Evolutionary conservation across 2,329 filamentous ascomycete species (phyloP).

Genomic region (Cadophora luteo-olivacea): DNA sequence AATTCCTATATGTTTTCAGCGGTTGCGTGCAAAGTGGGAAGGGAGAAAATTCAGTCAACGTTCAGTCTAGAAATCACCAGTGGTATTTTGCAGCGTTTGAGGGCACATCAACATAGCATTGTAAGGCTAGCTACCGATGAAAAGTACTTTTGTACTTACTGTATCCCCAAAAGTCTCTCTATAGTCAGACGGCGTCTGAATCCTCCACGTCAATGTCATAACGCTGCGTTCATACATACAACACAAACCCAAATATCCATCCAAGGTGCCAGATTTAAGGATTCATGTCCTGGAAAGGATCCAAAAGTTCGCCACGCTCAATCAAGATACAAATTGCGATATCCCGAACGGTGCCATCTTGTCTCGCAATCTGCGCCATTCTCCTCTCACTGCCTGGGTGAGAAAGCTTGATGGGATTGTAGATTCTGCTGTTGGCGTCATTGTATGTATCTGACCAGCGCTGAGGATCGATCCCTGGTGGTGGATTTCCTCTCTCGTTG

Average conservation of each 20-base stretch:
- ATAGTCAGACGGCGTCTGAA: not conserved
- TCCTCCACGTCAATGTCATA: not conserved
- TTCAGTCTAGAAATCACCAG: not conserved
- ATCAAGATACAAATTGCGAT: no score
- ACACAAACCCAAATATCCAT: not conserved
- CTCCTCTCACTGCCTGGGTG: no score
- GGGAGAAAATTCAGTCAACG: not conserved
- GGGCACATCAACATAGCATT: conserved; percentile 7
- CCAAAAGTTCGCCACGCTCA: no score
- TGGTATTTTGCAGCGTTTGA: not conserved
- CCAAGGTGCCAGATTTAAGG: no score
- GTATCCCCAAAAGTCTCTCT: conserved; percentile 1
- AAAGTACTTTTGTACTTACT: conserved; percentile 1
- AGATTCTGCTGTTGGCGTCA: no score
- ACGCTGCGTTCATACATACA: not conserved
- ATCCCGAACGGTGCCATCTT: no score
- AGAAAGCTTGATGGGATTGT: no score
- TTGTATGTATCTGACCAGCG: no score
- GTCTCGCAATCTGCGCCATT: no score
- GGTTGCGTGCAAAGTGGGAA: not conserved
- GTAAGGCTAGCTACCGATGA: conserved; percentile 8
- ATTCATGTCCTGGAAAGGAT: no score
- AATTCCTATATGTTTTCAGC: not conserved
- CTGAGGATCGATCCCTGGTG: no score
- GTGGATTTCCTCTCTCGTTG: no score